phyloP scores from a whole-genome alignment of 2,329 filamentous ascomycete species.

The Meredithiella fracta region DNA sequence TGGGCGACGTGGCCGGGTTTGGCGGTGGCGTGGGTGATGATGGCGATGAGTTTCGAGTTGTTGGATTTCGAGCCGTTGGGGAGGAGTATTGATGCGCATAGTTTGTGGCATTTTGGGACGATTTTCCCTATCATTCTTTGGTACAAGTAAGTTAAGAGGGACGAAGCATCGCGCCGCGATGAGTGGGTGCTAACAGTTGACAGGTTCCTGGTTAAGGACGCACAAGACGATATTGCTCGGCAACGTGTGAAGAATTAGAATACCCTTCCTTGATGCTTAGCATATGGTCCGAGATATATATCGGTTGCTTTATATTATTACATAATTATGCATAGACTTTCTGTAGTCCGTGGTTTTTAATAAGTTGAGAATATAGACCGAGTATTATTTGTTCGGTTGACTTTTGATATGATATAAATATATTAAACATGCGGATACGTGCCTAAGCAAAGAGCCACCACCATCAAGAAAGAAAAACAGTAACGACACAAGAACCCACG shows the following conservation, averaged over 20 bases:
- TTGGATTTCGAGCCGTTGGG: conserved; percentile 80
- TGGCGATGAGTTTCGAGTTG: conserved; percentile 90
- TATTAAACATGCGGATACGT: background rate
- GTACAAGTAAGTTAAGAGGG: conserved; percentile 67
- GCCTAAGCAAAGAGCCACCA: background rate
- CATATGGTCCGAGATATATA: background rate
- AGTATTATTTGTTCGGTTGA: too few relatives aligned
- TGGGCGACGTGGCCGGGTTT: conserved; percentile 87
- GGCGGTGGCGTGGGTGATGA: conserved; percentile 78
- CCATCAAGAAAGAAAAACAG: background rate
- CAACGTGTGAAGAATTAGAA: conserved; percentile 13
- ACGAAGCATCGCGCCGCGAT: background rate
- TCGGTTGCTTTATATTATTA: too few relatives aligned
- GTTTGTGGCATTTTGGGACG: conserved; percentile 88
- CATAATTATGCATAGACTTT: background rate
- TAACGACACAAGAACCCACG: background rate
- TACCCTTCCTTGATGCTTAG: conserved; percentile 1
- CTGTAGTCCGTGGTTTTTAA: background rate
- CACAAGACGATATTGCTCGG: conserved; percentile 62
- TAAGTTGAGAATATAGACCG: background rate
- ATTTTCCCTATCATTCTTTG: conserved; percentile 75
- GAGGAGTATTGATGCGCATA: conserved; percentile 80
- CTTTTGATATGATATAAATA: too few relatives aligned
- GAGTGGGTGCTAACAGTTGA: background rate
- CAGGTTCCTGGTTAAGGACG: conserved; percentile 76